phyloP scores from a whole-genome alignment of 208 protist genomes.

The Leishmania lainsoni region DNA sequence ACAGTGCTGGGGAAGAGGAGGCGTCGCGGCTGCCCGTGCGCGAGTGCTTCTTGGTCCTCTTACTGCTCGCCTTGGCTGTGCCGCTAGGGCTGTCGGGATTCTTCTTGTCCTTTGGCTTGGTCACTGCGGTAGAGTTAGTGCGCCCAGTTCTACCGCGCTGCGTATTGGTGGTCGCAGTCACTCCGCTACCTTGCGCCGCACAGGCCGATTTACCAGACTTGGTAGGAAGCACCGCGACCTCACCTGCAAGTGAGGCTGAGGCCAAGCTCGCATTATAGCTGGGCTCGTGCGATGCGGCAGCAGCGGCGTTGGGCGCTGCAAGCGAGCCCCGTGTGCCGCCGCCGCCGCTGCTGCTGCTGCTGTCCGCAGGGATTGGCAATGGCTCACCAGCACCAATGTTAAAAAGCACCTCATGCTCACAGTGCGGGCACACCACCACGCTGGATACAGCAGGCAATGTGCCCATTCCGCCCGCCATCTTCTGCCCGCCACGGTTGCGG shows the following conservation, averaged over 20 bases:
- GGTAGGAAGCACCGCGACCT: background rate
- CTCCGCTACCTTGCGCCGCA: background rate
- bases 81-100: background rate
- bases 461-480: background rate
- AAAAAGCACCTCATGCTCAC: conserved; percentile 5
- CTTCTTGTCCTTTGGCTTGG: background rate
- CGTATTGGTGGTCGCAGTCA: background rate
- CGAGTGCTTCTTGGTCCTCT: background rate
- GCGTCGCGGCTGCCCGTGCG: background rate
- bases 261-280: background rate
- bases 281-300: background rate
- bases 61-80: background rate
- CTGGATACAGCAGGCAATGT: background rate
- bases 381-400: background rate
- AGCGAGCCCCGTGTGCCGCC: background rate
- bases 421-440: conserved; percentile 18
- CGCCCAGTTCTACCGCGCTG: background rate
- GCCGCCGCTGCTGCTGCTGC: background rate
- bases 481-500: background rate
- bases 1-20: background rate
- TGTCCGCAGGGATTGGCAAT: background rate
- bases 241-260: background rate
- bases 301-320: background rate
- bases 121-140: background rate
- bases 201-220: background rate